Evolutionary conservation across 1,139 yeast genomes (phyloP), one percentile per base, ranked within the genome.

Genomic region (Geotrichum citri-aurantii): DNA sequence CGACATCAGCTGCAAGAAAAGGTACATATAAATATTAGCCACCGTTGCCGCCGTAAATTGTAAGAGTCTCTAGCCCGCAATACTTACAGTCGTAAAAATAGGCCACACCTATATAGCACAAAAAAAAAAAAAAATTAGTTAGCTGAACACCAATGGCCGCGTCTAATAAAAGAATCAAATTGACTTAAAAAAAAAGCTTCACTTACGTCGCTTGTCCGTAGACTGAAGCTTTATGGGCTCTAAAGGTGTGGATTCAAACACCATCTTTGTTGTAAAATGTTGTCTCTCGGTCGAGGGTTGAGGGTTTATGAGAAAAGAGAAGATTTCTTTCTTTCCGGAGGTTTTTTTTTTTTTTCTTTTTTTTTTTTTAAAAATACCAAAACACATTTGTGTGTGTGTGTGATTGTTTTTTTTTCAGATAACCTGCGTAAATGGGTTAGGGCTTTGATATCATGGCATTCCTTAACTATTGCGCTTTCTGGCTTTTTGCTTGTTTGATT

Each of bases 1-100:
- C 98, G 55, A 93, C 96, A 72, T 93, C 98, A 49, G 96, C 82
- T 66, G 63, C 60, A 23, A 14, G 31, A 53, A 50, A 49, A 14
- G 10, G 17, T n/a, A 33, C 37, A 12, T 21, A 26, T 17, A 12
- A n/a, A 2, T n/a, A 19, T 14, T 19, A 14, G 4, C 23, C 17
- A n/a, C 27, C 6, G 51, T 17, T 21, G 8, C 14, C 21, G 24
- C 23, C 12, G n/a, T 27, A 14, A 24, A n/a, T n/a, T n/a, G n/a
- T n/a, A n/a, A n/a, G n/a, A n/a, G n/a, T n/a, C n/a, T n/a, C n/a
- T n/a, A n/a, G n/a, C n/a, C n/a, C n/a, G n/a, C n/a, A n/a, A 14
- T 21, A 62, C 66, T 44, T 60, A 65, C 70, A 77, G 69, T 83
- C 88, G 66, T 83, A 83, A 68, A 83, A 83, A 67, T 83, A 83